Evolutionary conservation across 495 filamentous ascomycete genomes (phyloP).

Genomic region (Cercophora newfieldiana): DNA sequence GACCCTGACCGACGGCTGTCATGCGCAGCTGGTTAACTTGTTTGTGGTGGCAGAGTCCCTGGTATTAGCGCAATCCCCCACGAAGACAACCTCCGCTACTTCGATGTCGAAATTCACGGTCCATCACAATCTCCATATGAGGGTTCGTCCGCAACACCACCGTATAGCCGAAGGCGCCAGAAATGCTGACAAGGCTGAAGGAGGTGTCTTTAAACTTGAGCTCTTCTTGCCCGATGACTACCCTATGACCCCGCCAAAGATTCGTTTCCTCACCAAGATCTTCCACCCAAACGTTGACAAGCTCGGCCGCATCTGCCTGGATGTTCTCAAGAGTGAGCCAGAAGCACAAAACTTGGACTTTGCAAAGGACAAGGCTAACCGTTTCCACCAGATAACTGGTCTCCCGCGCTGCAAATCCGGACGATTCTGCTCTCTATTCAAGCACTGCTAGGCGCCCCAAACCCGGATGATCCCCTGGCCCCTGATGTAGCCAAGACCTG

Average conservation of each 20-base stretch:
- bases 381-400: slow-evolving; percentile 84
- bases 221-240: slow-evolving; percentile 99
- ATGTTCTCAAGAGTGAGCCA: slow-evolving; percentile 91
- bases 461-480: slow-evolving; percentile 60
- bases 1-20: background rate
- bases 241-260: slow-evolving; percentile 98
- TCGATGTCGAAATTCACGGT: slow-evolving; percentile 96
- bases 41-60: slow-evolving; percentile 64
- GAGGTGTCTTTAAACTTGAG: slow-evolving; percentile 95
- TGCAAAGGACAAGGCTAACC: slow-evolving; percentile 7
- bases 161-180: background rate
- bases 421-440: slow-evolving; percentile 98
- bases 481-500: slow-evolving; percentile 16
- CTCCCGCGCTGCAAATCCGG: slow-evolving; percentile 93
- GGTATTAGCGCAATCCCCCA: slow-evolving; percentile 98
- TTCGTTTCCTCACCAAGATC: slow-evolving; percentile 97
- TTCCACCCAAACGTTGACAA: slow-evolving; percentile 99
- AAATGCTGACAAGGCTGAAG: slow-evolving; percentile 43
- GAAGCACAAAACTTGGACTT: background rate
- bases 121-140: slow-evolving; percentile 92
- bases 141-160: slow-evolving; percentile 49
- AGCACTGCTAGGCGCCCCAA: slow-evolving; percentile 91
- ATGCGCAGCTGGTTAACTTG: slow-evolving; percentile 24
- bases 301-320: slow-evolving; percentile 92
- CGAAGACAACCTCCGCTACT: slow-evolving; percentile 96